Evolutionary conservation across 2,329 filamentous ascomycete genomes (phyloP).

Genomic region (Ascochyta koolunga): DNA sequence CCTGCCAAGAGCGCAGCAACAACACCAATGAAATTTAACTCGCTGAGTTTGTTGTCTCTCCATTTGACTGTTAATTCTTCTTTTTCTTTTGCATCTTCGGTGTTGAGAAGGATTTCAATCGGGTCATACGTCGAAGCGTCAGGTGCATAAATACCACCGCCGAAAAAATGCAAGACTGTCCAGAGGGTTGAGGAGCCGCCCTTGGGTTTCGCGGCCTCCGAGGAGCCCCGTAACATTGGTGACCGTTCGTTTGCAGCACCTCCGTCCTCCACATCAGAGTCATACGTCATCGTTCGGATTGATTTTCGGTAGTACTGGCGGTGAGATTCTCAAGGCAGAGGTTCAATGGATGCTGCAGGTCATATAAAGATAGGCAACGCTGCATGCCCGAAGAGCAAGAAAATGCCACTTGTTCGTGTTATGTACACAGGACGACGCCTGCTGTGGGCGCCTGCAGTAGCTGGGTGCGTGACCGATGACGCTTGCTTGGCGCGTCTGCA

Average conservation of each 20-base stretch:
- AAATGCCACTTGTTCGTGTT: neutral
- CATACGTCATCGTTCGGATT: constrained; percentile 26
- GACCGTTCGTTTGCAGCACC: constrained; percentile 26
- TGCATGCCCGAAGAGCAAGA: neutral
- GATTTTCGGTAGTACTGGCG: constrained; percentile 6
- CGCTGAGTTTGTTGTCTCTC: constrained; percentile 50
- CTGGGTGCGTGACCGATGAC: constrained; percentile 18
- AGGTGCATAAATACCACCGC: constrained; percentile 43
- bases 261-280: constrained; percentile 27
- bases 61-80: constrained; percentile 48
- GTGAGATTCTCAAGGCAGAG: neutral
- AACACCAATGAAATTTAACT: constrained; percentile 52
- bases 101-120: constrained; percentile 47
- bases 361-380: constrained; percentile 1
- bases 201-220: constrained; percentile 12
- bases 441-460: neutral
- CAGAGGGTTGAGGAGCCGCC: constrained; percentile 10
- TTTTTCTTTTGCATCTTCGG: constrained; percentile 38
- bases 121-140: constrained; percentile 46
- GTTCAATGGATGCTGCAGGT: neutral
- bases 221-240: constrained; percentile 26
- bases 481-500: constrained; percentile 1
- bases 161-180: constrained; percentile 37
- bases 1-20: constrained; percentile 43
- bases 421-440: constrained; percentile 8